Evolutionary conservation across 495 filamentous ascomycete genomes (phyloP), one percentile per base, ranked within the genome.

Genomic region (Letharia columbiana): DNA sequence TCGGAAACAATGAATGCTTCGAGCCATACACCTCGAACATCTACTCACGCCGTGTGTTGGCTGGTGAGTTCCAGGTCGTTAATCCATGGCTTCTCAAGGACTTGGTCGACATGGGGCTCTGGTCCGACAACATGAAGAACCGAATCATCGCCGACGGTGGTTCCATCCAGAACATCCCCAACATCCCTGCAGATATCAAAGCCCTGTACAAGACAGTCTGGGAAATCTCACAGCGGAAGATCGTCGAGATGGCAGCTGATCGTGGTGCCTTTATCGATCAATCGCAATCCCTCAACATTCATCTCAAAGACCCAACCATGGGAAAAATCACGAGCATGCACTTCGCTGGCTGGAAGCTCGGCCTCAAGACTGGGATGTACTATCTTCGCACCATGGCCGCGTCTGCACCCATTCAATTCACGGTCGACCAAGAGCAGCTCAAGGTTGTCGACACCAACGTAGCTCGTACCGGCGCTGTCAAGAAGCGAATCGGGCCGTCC

Each of bases 41-140:
- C 77, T 98, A 98, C 83, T 95, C 91, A 54, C 94, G 94, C 66
- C 94, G 94, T 84, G 94, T 98, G 52, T 82, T 98, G 67, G 94
- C 94, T 66, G 94, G 94, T 73, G 94, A 98, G 75, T 98, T 98
- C 86, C 94, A 98, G 79, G 91, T 98, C 61, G 94, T 98, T 77
- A 98, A 98, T 83, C 94, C 94, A 39, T 98, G 95, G 95, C 80
- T 98, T 60, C 86, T 98, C 63, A 97, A 96, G 83, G 94, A 98
- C 72, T 86, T 98, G 20, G 94, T 98, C 66, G 94, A 98, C 71
- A 89, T 97, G 81, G 94, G 94, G 68, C 83, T 98, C 41, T 98
- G 94, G 94, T 96, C 92, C 45, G 94, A 98, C 78, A 92, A 91
- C 82, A 98, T 98, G 94, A 98, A 98, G 85, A 98, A 98, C 81